Conservation (phyloP, 1,284 basidiomycete species). For the Tilletiaria anomala region DNA sequence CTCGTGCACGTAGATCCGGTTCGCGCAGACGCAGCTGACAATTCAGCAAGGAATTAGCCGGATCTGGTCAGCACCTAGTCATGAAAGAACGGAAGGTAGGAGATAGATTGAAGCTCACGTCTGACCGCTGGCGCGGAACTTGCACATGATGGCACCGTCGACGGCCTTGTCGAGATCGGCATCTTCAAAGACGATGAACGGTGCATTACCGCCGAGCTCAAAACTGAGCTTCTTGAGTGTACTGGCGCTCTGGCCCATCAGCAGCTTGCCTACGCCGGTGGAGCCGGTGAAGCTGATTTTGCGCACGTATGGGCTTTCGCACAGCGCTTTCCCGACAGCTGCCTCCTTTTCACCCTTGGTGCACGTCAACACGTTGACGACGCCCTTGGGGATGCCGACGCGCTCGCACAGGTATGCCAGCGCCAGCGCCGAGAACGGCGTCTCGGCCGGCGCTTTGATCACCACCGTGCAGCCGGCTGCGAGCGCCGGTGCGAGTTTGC, state of each 20-base stretch:
- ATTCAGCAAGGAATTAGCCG: background rate
- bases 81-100: too few relatives aligned
- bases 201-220: slow-evolving; percentile 58
- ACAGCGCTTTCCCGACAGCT: slow-evolving; percentile 58
- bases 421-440: slow-evolving; percentile 83
- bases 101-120: too few relatives aligned
- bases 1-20: slow-evolving; percentile 51
- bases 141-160: slow-evolving; percentile 68
- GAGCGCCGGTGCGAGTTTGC: slow-evolving; percentile 74
- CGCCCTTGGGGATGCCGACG: slow-evolving; percentile 83
- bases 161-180: slow-evolving; percentile 87
- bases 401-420: slow-evolving; percentile 66
- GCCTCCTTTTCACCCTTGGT: slow-evolving; percentile 55
- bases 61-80: too few relatives aligned
- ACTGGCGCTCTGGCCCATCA: slow-evolving; percentile 65
- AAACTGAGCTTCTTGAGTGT: slow-evolving; percentile 71
- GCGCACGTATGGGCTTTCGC: slow-evolving; percentile 50
- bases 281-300: slow-evolving; percentile 90
- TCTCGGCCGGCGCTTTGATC: slow-evolving; percentile 88
- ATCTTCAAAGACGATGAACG: slow-evolving; percentile 94
- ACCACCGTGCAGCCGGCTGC: slow-evolving; percentile 88
- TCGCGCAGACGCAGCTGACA: background rate
- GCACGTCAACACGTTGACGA: slow-evolving; percentile 85
- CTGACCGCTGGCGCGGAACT: slow-evolving; percentile 85
- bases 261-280: slow-evolving; percentile 75